These are phyloP conservation scores for Trichothecium sympodiale DNA, from an alignment of 2,329 filamentous ascomycete species.

Conservation along the genomic window DNA sequence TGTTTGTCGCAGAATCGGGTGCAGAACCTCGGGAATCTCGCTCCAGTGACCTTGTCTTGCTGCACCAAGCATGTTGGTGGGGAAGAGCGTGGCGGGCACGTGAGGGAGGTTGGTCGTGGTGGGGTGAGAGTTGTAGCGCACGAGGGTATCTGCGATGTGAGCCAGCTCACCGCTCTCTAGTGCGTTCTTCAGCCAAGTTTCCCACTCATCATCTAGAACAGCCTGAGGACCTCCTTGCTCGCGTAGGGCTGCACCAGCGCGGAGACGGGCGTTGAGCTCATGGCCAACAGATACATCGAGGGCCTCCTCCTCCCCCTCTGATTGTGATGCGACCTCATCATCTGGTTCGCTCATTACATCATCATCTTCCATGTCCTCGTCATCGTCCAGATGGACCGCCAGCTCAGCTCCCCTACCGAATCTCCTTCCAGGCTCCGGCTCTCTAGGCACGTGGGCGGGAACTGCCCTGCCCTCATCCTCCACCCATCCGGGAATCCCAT, in stretches of 20 bases:
- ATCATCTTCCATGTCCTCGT: constrained; percentile 11
- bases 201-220: constrained; percentile 60
- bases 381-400: constrained; percentile 5
- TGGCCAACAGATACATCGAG: constrained; percentile 41
- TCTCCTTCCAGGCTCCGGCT: not conserved
- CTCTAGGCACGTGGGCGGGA: not conserved
- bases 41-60: constrained; percentile 47
- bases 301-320: constrained; percentile 8
- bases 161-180: constrained; percentile 46
- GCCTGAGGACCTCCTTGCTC: constrained; percentile 48
- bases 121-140: constrained; percentile 15
- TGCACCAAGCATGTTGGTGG: constrained; percentile 39
- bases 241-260: constrained; percentile 50
- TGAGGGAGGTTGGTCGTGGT: constrained; percentile 5
- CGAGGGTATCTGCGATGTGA: constrained; percentile 26
- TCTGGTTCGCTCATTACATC: constrained; percentile 20
- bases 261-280: constrained; percentile 52
- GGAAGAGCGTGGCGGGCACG: constrained; percentile 28
- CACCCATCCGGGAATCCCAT: constrained; percentile 54
- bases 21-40: constrained; percentile 45
- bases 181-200: constrained; percentile 63
- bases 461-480: constrained; percentile 15
- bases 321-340: constrained; percentile 5
- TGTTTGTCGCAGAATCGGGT: constrained; percentile 37
- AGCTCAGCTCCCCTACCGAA: not conserved